phyloP scores from a whole-genome alignment of 2,329 filamentous ascomycete genomes.

The Trichoderma sp. region DNA sequence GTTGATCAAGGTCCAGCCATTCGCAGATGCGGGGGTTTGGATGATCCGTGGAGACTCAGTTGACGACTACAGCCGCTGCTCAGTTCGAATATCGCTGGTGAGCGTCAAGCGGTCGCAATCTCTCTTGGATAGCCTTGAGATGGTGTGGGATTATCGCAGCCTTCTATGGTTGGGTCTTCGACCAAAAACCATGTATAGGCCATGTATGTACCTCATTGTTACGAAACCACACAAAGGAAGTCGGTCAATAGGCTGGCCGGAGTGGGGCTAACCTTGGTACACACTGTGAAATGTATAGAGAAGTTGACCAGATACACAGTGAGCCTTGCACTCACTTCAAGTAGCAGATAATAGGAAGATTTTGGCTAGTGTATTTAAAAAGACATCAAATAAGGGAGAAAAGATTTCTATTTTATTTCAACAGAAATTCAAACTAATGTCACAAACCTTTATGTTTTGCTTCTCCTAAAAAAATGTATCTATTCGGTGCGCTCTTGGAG shows the following conservation, averaged over 20 bases:
- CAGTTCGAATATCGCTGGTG: neutral
- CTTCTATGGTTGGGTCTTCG: neutral
- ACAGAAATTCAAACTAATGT: neutral
- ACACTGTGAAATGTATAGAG: neutral
- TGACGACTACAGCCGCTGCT: neutral
- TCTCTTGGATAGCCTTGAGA: neutral
- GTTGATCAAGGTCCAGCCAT: conserved; percentile 17
- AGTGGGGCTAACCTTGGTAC: neutral
- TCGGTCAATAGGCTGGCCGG: neutral
- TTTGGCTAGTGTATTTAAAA: neutral
- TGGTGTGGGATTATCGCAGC: neutral
- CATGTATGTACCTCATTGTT: neutral
- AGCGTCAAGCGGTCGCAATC: neutral
- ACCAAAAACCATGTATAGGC: neutral
- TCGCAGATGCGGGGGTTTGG: conserved; percentile 17
- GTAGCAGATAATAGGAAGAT: neutral
- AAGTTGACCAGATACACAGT: neutral
- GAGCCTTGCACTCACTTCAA: neutral
- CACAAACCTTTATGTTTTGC: neutral
- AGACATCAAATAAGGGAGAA: neutral
- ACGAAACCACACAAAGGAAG: neutral
- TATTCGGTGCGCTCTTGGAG: neutral
- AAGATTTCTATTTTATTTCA: neutral
- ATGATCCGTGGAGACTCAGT: neutral
- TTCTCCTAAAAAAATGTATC: neutral